phyloP scores from a whole-genome alignment of 768 basidiomycete genomes.

The Tubosaeta sp. region DNA sequence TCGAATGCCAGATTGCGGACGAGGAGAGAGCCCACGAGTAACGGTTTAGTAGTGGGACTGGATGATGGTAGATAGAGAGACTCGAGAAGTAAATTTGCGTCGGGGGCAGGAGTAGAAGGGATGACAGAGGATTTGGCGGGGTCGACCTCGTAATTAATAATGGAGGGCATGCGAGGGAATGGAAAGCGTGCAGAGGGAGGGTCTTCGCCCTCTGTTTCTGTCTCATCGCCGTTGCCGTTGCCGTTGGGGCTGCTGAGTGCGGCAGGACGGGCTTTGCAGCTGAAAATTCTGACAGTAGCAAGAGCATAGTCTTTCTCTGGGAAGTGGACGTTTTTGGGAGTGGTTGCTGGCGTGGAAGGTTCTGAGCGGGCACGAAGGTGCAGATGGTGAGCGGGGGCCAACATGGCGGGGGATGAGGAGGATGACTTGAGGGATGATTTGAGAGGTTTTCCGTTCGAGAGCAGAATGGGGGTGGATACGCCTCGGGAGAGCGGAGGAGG shows the following conservation, averaged over 20 bases:
- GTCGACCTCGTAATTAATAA: constrained; percentile 20
- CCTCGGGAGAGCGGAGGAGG: constrained; percentile 28
- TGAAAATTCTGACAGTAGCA: constrained; percentile 59
- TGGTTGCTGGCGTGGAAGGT: constrained; percentile 52
- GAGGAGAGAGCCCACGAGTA: constrained; percentile 71
- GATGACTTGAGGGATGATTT: constrained; percentile 75
- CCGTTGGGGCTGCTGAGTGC: constrained; percentile 34
- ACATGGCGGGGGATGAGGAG: constrained; percentile 16
- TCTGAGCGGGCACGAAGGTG: constrained; percentile 46
- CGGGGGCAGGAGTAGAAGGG: background rate
- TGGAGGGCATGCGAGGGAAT: constrained; percentile 24
- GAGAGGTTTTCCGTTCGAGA: constrained; percentile 80
- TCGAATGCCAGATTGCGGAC: constrained; percentile 85
- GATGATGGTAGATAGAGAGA: constrained; percentile 29
- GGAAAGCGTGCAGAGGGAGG: constrained; percentile 7
- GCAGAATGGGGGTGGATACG: constrained; percentile 42
- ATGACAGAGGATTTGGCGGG: constrained; percentile 14
- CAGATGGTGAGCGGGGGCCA: background rate
- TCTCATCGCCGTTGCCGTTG: constrained; percentile 34
- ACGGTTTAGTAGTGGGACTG: constrained; percentile 10
- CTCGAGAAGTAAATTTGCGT: constrained; percentile 36
- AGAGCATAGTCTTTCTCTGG: constrained; percentile 60
- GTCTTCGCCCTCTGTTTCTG: constrained; percentile 40
- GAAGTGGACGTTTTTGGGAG: constrained; percentile 86
- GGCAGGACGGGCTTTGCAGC: constrained; percentile 65